Evolutionary conservation across 148 eudicot species (phyloP).

Genomic region (Gaultheria prostrata): DNA sequence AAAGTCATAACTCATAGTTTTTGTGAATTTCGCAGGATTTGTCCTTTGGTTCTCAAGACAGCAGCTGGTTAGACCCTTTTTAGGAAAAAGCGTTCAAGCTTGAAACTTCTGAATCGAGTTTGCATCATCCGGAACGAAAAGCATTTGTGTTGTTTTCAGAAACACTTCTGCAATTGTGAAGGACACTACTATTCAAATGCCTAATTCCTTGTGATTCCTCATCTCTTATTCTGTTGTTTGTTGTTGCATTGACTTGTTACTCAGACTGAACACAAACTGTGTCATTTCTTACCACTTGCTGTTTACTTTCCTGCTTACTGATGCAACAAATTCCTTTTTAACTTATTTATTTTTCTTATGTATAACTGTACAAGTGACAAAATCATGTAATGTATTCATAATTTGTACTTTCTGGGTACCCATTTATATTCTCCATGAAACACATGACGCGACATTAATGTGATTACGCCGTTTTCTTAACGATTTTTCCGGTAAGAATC

Average conservation of each 20-base stretch:
- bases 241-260: too few relatives aligned
- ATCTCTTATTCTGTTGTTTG: too few relatives aligned
- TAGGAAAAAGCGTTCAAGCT: constrained; percentile 13
- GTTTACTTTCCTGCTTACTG: too few relatives aligned
- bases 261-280: too few relatives aligned
- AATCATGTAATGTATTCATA: too few relatives aligned
- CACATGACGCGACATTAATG: neutral
- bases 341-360: too few relatives aligned
- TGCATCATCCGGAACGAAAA: neutral
- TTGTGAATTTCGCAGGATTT: constrained; percentile 48
- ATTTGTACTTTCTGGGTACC: neutral
- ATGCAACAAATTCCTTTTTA: too few relatives aligned
- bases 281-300: too few relatives aligned
- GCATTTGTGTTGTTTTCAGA: neutral
- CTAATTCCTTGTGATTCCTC: too few relatives aligned
- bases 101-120: neutral
- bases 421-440: neutral
- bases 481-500: neutral
- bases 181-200: too few relatives aligned
- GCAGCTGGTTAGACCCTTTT: constrained; percentile 50
- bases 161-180: constrained; percentile 2
- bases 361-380: too few relatives aligned
- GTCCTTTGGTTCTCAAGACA: constrained; percentile 72
- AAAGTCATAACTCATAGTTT: neutral
- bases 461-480: neutral